Conservation (phyloP, 2,329 filamentous ascomycete species). For the Xylariaceae sp. region DNA sequence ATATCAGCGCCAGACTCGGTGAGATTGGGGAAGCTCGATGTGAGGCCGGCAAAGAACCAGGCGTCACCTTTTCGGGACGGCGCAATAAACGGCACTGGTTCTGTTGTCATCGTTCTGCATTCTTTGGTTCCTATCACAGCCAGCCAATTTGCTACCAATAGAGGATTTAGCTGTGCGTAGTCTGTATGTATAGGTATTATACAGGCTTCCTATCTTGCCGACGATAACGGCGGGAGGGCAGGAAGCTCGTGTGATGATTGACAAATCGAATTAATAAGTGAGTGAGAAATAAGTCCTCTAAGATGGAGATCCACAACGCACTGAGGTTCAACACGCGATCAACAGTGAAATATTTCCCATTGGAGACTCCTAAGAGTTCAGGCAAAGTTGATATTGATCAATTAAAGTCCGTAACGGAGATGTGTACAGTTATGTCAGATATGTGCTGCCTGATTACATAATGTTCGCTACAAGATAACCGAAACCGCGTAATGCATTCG, state of each 20-base stretch:
- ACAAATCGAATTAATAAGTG: background rate
- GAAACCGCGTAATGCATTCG: too few relatives aligned
- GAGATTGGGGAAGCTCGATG: constrained; percentile 52
- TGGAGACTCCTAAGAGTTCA: background rate
- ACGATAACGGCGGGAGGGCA: too few relatives aligned
- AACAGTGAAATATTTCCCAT: background rate
- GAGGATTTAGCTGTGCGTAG: background rate
- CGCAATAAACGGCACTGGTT: constrained; percentile 16
- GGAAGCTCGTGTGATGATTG: background rate
- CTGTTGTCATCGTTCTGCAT: constrained; percentile 10
- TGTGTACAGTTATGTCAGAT: too few relatives aligned
- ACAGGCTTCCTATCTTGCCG: too few relatives aligned
- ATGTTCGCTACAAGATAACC: too few relatives aligned
- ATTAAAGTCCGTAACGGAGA: background rate
- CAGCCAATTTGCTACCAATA: background rate
- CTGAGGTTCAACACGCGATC: too few relatives aligned
- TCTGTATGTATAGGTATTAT: too few relatives aligned
- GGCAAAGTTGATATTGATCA: background rate
- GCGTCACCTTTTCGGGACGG: constrained; percentile 25
- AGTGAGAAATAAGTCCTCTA: too few relatives aligned
- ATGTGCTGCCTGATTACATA: too few relatives aligned
- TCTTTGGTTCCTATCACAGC: background rate
- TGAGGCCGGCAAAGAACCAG: constrained; percentile 52
- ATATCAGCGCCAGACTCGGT: constrained; percentile 34
- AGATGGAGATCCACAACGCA: too few relatives aligned